phyloP scores from a whole-genome alignment of 768 basidiomycete genomes.

The Suillus fuscotomentosus region DNA sequence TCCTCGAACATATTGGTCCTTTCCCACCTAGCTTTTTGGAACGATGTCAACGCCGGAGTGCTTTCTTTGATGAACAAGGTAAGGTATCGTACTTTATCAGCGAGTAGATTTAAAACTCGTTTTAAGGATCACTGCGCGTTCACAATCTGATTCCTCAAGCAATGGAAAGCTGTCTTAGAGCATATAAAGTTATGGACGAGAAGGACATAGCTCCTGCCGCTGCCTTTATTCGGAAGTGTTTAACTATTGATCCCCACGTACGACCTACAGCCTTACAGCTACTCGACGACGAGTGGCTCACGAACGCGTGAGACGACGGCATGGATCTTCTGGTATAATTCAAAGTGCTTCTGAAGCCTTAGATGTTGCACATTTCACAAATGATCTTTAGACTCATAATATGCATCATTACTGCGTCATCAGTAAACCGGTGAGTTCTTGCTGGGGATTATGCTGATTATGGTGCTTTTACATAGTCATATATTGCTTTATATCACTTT shows the following conservation, averaged over 20 bases:
- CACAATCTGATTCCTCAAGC: background rate
- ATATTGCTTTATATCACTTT: no score
- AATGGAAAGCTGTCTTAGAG: background rate
- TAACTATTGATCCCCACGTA: background rate
- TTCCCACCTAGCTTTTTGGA: slow-evolving; percentile 18
- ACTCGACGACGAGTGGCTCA: background rate
- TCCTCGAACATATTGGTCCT: slow-evolving; percentile 17
- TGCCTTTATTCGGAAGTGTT: background rate
- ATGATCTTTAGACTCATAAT: no score
- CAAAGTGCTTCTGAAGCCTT: background rate
- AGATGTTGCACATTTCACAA: no score
- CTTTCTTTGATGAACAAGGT: slow-evolving; percentile 9
- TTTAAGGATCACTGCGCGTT: background rate
- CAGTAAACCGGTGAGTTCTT: no score
- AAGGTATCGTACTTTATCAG: background rate
- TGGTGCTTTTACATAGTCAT: no score
- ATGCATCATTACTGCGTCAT: no score
- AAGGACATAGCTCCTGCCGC: background rate
- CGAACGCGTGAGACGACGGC: background rate
- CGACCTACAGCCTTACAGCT: background rate
- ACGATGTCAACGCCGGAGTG: slow-evolving; percentile 10
- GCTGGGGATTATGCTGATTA: no score
- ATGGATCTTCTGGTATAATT: background rate
- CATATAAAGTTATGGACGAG: background rate
- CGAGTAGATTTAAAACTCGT: no score